phyloP scores from a whole-genome alignment of 1,139 yeast genomes.

The Scheffersomyces quercinus region DNA sequence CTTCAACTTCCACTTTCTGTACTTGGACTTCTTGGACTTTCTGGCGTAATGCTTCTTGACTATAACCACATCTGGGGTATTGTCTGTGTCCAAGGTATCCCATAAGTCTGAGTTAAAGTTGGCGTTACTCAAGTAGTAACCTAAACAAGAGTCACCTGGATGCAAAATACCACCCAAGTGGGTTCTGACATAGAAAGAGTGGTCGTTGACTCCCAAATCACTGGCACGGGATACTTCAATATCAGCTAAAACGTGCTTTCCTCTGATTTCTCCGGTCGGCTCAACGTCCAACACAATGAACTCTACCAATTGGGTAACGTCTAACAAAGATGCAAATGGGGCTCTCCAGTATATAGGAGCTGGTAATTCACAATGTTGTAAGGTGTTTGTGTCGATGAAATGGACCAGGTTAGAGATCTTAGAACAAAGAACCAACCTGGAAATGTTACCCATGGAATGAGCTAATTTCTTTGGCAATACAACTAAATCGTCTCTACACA shows the following conservation, averaged over 20 bases:
- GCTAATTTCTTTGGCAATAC: conserved; percentile 87
- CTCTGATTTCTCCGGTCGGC: conserved; percentile 81
- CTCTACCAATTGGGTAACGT: conserved; percentile 77
- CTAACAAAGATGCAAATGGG: conserved; percentile 81
- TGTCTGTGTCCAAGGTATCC: conserved; percentile 66
- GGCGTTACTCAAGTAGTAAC: conserved; percentile 79
- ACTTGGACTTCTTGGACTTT: conserved; percentile 72
- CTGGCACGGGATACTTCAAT: conserved; percentile 82
- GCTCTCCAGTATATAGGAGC: conserved; percentile 82
- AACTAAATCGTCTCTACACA: conserved; percentile 94
- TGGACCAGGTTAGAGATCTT: conserved; percentile 80
- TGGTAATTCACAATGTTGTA: conserved; percentile 77
- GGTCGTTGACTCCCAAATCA: conserved; percentile 84
- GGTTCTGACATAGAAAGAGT: conserved; percentile 76
- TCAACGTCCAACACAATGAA: conserved; percentile 92
- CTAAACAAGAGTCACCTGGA: conserved; percentile 94
- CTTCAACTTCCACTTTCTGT: conserved; percentile 93
- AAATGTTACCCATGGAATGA: conserved; percentile 77
- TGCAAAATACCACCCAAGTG: conserved; percentile 92
- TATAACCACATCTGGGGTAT: conserved; percentile 83
- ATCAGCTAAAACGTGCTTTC: conserved; percentile 86
- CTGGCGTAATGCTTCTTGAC: conserved; percentile 91
- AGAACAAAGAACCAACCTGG: conserved; percentile 82
- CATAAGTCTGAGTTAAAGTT: conserved; percentile 85
- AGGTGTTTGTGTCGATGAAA: conserved; percentile 79